Percentiles rank a stretch among this genome's conserved stretches.
Conservation (phyloP, 192 early-diverging fungal genomes). For the Dissophora globulifera region DNA sequence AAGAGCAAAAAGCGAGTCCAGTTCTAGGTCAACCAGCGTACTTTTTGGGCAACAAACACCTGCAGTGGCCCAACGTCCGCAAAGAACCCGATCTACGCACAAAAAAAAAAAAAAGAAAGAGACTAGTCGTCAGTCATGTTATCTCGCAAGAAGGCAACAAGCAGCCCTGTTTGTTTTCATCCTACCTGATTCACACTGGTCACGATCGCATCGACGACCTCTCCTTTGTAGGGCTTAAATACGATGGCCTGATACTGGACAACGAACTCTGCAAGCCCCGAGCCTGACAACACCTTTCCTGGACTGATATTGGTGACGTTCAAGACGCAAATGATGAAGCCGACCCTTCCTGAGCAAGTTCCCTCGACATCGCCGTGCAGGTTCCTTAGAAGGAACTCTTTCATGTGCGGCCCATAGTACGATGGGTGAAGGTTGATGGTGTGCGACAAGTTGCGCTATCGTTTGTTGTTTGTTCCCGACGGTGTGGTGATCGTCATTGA, state of each 20-base stretch:
- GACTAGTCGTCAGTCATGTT: too few species aligned
- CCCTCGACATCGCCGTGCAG: slow-evolving; percentile 97
- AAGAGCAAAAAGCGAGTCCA: slow-evolving; percentile 13
- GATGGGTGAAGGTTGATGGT: slow-evolving; percentile 95
- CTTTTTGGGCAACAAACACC: slow-evolving; percentile 88
- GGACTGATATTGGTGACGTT: slow-evolving; percentile 80
- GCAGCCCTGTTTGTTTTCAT: background rate
- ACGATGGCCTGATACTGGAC: slow-evolving; percentile 94
- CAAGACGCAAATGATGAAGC: slow-evolving; percentile 93
- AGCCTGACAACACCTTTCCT: slow-evolving; percentile 84
- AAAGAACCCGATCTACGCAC: slow-evolving; percentile 86
- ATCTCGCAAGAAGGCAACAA: too few species aligned
- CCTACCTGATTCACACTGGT: slow-evolving; percentile 91
- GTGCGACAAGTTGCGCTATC: slow-evolving; percentile 87
- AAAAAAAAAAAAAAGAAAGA: slow-evolving; percentile 1
- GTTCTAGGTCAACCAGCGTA: too few species aligned
- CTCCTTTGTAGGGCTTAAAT: slow-evolving; percentile 96
- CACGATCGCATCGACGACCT: slow-evolving; percentile 94
- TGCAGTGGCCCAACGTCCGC: slow-evolving; percentile 93
- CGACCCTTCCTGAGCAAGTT: slow-evolving; percentile 90
- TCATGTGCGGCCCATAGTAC: slow-evolving; percentile 87
- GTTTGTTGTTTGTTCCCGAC: too few species aligned
- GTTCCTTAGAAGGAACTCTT: slow-evolving; percentile 77
- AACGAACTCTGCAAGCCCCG: slow-evolving; percentile 91
- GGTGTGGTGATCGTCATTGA: too few species aligned